Evolutionary conservation across 2,329 filamentous ascomycete genomes (phyloP), one percentile per base, ranked within the genome.

Genomic region (Myotisia sp.): DNA sequence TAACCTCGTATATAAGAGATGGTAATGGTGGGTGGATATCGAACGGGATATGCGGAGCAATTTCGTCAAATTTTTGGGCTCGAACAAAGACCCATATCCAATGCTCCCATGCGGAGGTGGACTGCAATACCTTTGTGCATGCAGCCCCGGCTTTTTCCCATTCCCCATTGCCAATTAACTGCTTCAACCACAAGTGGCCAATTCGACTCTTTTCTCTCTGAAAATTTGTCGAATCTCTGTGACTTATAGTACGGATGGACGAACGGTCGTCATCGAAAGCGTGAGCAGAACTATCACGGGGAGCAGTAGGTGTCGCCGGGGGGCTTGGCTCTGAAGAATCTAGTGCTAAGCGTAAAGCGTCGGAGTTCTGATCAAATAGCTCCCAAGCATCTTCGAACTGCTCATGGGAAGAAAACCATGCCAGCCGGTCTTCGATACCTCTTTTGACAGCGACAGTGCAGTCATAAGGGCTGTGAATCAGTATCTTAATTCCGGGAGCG

Each of bases 381-480:
- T 83, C 76, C 87, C 87, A 98, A 2, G 86, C 85, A 45, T 83
- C 71, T 47, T 82, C 72, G 49, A 87, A 93, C 41, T 78, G 76
- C 34, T 81, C 71, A 41, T 78, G 82, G 38, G 87, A 80, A 18
- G 92, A 54, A 9, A 95, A 65, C 87, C 87, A 98, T 5, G 68
- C 64, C 14, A 95, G 63, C 49, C 92, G 85, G 56, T 98, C 90
- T 3, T 74, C 65, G 10, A 92, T 65, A 49, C 93, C 86, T 45
- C 90, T 70, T 52, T 86, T 86, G 2, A 90, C 83, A 1, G 84
- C 83, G 36, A 94, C 63, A n/a, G 95, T 79, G 48, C 86, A 95
- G 56, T 98, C 90, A 51, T 92, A 98, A 0, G 90, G 90, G 47
- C 85, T 94, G 49, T 93, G 85, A 26, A 98, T 83, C 52, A 94